A percentile compares a stretch with the other conserved stretches of the same genome.
These are phyloP conservation scores for Cordyceps farinosa DNA, from an alignment of 2,329 filamentous ascomycete genomes.

Conservation along the genomic window DNA sequence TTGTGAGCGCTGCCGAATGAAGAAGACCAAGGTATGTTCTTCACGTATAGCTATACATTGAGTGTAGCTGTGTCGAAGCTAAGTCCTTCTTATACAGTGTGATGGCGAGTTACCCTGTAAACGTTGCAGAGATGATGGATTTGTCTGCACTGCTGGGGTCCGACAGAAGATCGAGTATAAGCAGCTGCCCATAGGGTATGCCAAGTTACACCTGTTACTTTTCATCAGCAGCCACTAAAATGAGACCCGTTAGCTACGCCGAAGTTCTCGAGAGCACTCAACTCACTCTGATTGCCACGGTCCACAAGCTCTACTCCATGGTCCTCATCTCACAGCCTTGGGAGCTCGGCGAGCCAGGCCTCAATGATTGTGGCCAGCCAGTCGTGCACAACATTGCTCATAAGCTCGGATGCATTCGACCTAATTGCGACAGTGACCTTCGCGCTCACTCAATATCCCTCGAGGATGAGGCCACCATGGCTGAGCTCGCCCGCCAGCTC, in stretches of 20 bases:
- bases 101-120: conserved; percentile 65
- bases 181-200: conserved; percentile 59
- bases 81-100: conserved; percentile 40
- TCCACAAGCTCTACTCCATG: conserved; percentile 64
- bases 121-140: conserved; percentile 61
- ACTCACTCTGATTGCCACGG: conserved; percentile 60
- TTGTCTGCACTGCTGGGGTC: conserved; percentile 60
- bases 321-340: conserved; percentile 55
- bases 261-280: conserved; percentile 64
- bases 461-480: conserved; percentile 56
- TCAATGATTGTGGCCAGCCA: conserved; percentile 60
- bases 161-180: conserved; percentile 66
- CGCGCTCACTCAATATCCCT: conserved; percentile 58
- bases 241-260: conserved; percentile 48
- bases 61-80: not conserved
- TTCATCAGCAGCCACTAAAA: not conserved
- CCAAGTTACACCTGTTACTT: not conserved
- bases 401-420: conserved; percentile 61
- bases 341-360: conserved; percentile 60
- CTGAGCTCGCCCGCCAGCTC: conserved; percentile 54
- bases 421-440: conserved; percentile 59
- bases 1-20: conserved; percentile 65
- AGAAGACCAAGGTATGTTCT: conserved; percentile 71
- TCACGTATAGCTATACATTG: conserved; percentile 15
- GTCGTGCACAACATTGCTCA: conserved; percentile 64